Conservation (phyloP, 23 red algal species). For the Gracilaria domingensis region DNA sequence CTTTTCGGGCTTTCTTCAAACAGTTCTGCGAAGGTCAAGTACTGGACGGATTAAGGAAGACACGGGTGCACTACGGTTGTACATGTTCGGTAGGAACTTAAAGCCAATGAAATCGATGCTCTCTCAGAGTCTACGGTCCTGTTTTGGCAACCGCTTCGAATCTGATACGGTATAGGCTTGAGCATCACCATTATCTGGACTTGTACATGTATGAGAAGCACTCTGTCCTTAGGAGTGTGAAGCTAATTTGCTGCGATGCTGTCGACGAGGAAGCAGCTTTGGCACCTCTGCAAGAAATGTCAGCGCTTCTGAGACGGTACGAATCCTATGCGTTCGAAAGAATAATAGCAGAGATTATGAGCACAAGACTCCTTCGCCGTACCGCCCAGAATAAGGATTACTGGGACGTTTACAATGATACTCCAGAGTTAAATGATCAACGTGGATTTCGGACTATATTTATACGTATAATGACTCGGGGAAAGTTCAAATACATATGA, state of each 20-base stretch:
- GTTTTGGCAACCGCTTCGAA: constrained; percentile 4
- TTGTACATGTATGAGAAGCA: background rate
- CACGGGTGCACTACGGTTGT: constrained; percentile 24
- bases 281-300: constrained; percentile 15
- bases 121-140: background rate
- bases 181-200: background rate
- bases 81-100: background rate
- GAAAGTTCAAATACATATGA: background rate
- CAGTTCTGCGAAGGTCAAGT: constrained; percentile 15
- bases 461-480: constrained; percentile 14
- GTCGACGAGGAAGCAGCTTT: constrained; percentile 12
- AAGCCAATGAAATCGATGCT: background rate
- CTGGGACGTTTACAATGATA: constrained; percentile 23
- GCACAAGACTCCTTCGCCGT: constrained; percentile 6
- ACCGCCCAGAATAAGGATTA: background rate
- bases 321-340: constrained; percentile 4
- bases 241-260: constrained; percentile 8
- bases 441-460: constrained; percentile 4
- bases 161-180: background rate
- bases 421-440: background rate
- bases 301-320: background rate
- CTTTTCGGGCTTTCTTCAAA: constrained; percentile 20
- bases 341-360: constrained; percentile 26
- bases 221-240: constrained; percentile 1
- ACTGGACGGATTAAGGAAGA: background rate